A percentile compares a stretch with the other conserved stretches of the same genome.
Conservation (phyloP, 257 asterid species). For the Voacanga thouarsii region DNA sequence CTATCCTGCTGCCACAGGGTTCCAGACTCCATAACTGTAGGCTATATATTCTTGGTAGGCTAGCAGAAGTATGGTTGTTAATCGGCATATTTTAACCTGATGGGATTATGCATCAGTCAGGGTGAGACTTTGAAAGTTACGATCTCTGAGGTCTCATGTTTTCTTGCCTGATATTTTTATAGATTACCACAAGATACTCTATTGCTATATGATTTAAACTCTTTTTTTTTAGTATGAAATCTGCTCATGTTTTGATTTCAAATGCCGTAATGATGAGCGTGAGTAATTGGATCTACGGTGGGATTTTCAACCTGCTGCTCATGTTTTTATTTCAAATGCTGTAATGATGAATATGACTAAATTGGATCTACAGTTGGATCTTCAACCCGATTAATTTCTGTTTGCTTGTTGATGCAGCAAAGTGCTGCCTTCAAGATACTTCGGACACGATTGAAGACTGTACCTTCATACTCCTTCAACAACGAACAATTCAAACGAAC, state of each 20-base stretch:
- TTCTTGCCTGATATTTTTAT: neutral
- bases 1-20: too few relatives aligned
- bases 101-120: neutral
- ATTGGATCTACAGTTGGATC: neutral
- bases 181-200: neutral
- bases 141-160: neutral
- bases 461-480: conserved; percentile 78
- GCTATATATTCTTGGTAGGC: too few relatives aligned
- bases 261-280: neutral
- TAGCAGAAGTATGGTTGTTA: too few relatives aligned
- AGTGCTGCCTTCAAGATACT: conserved; percentile 93
- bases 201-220: too few relatives aligned
- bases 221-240: neutral
- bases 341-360: too few relatives aligned
- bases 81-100: neutral
- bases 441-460: conserved; percentile 82
- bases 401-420: conserved; percentile 63
- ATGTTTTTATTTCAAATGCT: neutral
- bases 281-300: neutral
- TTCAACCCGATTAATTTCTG: neutral
- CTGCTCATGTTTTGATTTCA: neutral
- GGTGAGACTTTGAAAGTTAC: neutral
- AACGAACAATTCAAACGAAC: conserved; percentile 46
- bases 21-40: too few relatives aligned
- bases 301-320: neutral